Evolutionary conservation across 2,329 filamentous ascomycete genomes (phyloP), one percentile per base, ranked within the genome.

Genomic region (Sphaerulina musiva): DNA sequence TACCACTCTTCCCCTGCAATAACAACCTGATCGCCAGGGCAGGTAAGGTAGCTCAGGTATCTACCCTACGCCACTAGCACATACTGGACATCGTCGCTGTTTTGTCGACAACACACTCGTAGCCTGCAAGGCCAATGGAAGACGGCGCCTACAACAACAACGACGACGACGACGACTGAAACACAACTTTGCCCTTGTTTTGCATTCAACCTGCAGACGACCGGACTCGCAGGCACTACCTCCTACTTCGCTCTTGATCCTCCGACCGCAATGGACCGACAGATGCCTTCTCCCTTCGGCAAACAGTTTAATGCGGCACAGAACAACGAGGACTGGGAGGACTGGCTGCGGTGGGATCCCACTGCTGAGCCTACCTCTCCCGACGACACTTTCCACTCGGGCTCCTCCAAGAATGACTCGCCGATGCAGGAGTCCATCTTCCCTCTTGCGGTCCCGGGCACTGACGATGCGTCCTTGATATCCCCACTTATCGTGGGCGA

Each of bases 321-420:
- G 17, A 59, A 58, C 46, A 45, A 59, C 47, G 66, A 70, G 46
- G 69, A 71, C 60, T 77, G 74, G 74, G 74, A 72, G 60, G 71
- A 76, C 43, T 77, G 73, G 72, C 72, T 77, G 68, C 67, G 72
- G 53, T 76, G 73, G 72, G 73, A 76, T 63, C 72, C 73, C 46
- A 66, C 70, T 38, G 64, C 61, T 7, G 67, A 70, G 23, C 54
- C 64, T n/a, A 64, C 65, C 3, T 68, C 68, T 14, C 66, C 68
- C 9, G 66, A 68, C 48, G 67, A 68, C 43, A 67, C 65, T 26
- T 68, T 66, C 58, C 58, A 65, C 48, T 67, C 67, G 26, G 64
- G 56, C 42, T 67, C 64, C 4, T 68, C 63, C 47, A 67, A 68
- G 60, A 68, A 69, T 52, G 68, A 67, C 52, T 70, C 68, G 12